Evolutionary conservation across 257 asterid genomes (phyloP), one percentile per base, ranked within the genome.

Genomic region (Orobanche coerulescens): DNA sequence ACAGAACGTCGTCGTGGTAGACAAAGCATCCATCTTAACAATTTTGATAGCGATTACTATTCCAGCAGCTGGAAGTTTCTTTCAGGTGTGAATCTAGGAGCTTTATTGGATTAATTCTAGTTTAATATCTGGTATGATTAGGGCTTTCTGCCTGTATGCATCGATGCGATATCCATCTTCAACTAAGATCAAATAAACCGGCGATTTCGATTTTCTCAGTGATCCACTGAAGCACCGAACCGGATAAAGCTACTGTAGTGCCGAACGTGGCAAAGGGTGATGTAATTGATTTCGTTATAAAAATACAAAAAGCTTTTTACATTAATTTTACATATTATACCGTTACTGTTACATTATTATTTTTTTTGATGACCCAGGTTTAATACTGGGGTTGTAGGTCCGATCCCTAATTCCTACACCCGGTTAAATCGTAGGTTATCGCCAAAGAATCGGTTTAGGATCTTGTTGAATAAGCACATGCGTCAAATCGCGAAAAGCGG

Each of bases 1-100:
- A 53, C 77, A 75, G 77, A 85, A 86, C 64, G 95, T 64, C 66
- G 94, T 75, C 64, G 84, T 65, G 46, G 93, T 64, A 14, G 84
- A 67, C 68, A 85, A 61, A 54, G 87, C 74, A 76, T 79, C 76
- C 98, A 88, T 90, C 64, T 37, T 19, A 31, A 23, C 12, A 48
- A 49, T 25, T 65, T 40, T 37, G 56, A 10, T 46, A 14, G 64
- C 25, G 36, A 23, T 8, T 48, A 48, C 7, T 58, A 16, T 24
- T 22, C 52, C 12, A 22, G 61, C 0, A 12, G 52, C 64, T 26
- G 10, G 1, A 13, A 49, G 49, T 23, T 19, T 12, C 34, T n/a
- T 33, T 42, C 31, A 1, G 24, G 24, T 2, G 73, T 3, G 53
- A 48, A 58, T 61, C 30, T 37, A 24, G 64, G 43, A 63, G 47